phyloP scores from a whole-genome alignment of 2,329 filamentous ascomycete genomes.

The Xylaria sp. region DNA sequence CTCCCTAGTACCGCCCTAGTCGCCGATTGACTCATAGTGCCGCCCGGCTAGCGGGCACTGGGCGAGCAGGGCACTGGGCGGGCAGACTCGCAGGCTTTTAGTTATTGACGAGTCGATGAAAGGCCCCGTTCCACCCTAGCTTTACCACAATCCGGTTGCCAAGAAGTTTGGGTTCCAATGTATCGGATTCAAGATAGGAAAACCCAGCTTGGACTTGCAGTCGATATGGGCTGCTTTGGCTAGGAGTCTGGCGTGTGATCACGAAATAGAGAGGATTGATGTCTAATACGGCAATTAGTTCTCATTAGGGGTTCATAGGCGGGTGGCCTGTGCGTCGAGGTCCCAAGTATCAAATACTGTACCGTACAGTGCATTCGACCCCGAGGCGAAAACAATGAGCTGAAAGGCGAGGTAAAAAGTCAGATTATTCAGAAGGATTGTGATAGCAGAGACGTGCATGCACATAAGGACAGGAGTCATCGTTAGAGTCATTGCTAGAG shows the following conservation, averaged over 20 bases:
- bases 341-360: background rate
- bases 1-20: background rate
- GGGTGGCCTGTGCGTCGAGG: background rate
- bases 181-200: slow-evolving; percentile 32
- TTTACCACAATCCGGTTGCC: slow-evolving; percentile 31
- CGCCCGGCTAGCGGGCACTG: slow-evolving; percentile 16
- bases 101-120: slow-evolving; percentile 24
- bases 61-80: slow-evolving; percentile 14
- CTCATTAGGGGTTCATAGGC: slow-evolving; percentile 18
- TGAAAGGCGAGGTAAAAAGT: background rate
- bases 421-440: background rate
- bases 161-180: slow-evolving; percentile 30
- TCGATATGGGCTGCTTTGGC: background rate
- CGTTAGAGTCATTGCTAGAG: background rate
- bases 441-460: background rate
- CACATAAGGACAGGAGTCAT: too few species aligned
- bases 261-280: background rate
- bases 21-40: slow-evolving; percentile 35
- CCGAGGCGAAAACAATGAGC: background rate
- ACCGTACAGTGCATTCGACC: slow-evolving; percentile 1
- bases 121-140: slow-evolving; percentile 6
- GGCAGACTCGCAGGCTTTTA: slow-evolving; percentile 9
- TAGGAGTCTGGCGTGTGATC: background rate
- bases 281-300: background rate
- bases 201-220: slow-evolving; percentile 28